Conservation (phyloP, 1,284 basidiomycete genomes). For the Pyrrhoderma lamaoense region DNA sequence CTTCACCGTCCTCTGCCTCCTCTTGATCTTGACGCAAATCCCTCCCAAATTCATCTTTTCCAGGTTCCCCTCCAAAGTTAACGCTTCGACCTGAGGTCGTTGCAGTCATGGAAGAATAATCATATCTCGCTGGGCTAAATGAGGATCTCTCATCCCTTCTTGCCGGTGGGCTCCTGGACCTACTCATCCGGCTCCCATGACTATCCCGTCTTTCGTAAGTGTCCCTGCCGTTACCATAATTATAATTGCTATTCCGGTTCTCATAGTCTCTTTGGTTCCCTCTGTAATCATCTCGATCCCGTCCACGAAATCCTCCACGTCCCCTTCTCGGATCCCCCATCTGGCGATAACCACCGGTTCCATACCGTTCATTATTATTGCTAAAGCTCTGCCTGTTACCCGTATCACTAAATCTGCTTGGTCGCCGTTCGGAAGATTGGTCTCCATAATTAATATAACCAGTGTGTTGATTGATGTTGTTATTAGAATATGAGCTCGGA, state of each 20-base stretch:
- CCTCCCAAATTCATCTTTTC: conserved; percentile 75
- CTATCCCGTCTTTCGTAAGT: conserved; percentile 1
- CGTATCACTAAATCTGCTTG: conserved; percentile 31
- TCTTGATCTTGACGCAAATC: conserved; percentile 56
- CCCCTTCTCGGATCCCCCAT: conserved; percentile 14
- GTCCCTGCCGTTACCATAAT: background rate
- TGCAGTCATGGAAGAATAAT: background rate
- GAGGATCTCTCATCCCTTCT: conserved; percentile 37
- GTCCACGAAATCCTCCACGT: conserved; percentile 30
- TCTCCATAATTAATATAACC: background rate
- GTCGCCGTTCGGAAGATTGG: conserved; percentile 22
- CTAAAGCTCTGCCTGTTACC: no score
- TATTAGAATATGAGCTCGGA: conserved; percentile 26
- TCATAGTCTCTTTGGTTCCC: conserved; percentile 6
- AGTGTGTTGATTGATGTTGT: background rate
- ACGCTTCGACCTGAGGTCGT: no score
- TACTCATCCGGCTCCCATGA: conserved; percentile 39
- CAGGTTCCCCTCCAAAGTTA: conserved; percentile 24
- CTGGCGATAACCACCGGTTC: conserved; percentile 22
- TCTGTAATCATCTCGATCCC: conserved; percentile 24
- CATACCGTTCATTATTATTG: conserved; percentile 28
- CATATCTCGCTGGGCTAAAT: conserved; percentile 46
- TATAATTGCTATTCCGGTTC: background rate
- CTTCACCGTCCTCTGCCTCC: conserved; percentile 25
- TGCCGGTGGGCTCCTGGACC: conserved; percentile 61